Evolutionary conservation across 106 monocot genomes (phyloP).

Genomic region (Acanthochlamys bracteata): DNA sequence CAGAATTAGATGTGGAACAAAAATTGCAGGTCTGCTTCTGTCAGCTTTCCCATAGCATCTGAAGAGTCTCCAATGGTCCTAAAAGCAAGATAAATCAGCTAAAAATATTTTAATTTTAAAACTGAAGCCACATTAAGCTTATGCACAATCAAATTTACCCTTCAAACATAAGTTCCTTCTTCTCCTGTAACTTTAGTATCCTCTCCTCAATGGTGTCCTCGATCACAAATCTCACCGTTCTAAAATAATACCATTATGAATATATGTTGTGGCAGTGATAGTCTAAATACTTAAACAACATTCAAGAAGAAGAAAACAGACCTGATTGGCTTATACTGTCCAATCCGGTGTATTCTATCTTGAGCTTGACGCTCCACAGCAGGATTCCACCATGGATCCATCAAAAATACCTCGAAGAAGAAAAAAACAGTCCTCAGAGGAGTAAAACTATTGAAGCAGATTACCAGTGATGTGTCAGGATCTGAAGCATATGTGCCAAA

Average conservation of each 20-base stretch:
- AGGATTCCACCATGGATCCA: slow-evolving; percentile 99
- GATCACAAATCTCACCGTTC: slow-evolving; percentile 71
- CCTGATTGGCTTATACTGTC: slow-evolving; percentile 93
- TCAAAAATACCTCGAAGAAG: slow-evolving; percentile 66
- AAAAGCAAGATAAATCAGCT: neutral
- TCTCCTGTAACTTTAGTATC: slow-evolving; percentile 73
- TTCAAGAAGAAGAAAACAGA: slow-evolving; percentile 7
- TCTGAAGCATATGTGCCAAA: no score
- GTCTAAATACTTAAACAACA: neutral
- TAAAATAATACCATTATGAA: neutral
- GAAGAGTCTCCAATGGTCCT: slow-evolving; percentile 67
- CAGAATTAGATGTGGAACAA: slow-evolving; percentile 37
- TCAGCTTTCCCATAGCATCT: slow-evolving; percentile 66
- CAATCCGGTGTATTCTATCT: slow-evolving; percentile 85
- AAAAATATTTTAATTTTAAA: neutral
- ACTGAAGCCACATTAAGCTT: no score
- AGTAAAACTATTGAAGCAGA: neutral
- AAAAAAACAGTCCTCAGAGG: neutral
- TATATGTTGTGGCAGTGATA: neutral
- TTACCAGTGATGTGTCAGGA: neutral
- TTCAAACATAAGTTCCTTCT: slow-evolving; percentile 77
- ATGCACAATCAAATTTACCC: slow-evolving; percentile 31
- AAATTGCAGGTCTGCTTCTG: slow-evolving; percentile 69
- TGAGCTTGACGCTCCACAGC: slow-evolving; percentile 90
- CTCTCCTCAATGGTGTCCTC: slow-evolving; percentile 78